These are phyloP conservation scores for Sambucus nigra DNA, from an alignment of 129 eudicot genomes.

Conservation along the genomic window DNA sequence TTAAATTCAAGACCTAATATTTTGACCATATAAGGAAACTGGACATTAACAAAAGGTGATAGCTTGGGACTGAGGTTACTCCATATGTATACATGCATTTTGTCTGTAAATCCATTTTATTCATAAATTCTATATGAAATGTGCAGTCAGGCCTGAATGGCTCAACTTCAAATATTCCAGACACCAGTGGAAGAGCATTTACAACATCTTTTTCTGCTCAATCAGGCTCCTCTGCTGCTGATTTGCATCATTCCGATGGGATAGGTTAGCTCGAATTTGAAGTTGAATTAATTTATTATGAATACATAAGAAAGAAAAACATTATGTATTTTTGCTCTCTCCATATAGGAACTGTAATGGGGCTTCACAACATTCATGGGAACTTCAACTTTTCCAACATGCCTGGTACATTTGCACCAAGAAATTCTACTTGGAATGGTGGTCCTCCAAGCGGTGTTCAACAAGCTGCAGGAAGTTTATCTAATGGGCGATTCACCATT, in stretches of 20 bases:
- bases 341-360: conserved; percentile 36
- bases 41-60: not conserved
- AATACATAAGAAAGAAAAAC: conserved; percentile 7
- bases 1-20: not conserved
- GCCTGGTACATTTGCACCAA: conserved; percentile 57
- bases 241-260: conserved; percentile 45
- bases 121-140: conserved; percentile 10
- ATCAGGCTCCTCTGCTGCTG: conserved; percentile 56
- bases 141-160: conserved; percentile 65
- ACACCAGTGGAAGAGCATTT: conserved; percentile 57
- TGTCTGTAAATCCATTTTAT: not conserved
- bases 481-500: conserved; percentile 66
- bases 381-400: conserved; percentile 55
- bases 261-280: conserved; percentile 18
- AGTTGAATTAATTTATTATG: not conserved
- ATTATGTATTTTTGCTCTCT: conserved; percentile 12
- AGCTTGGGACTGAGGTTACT: not conserved
- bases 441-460: conserved; percentile 64
- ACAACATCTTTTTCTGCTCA: conserved; percentile 56
- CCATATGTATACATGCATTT: not conserved
- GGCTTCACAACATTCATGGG: conserved; percentile 56
- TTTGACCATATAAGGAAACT: not conserved
- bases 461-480: conserved; percentile 57
- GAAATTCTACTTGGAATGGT: conserved; percentile 48
- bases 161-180: conserved; percentile 55